Conservation (phyloP, 345 rosid species). For the Lenwebbia sp. region DNA sequence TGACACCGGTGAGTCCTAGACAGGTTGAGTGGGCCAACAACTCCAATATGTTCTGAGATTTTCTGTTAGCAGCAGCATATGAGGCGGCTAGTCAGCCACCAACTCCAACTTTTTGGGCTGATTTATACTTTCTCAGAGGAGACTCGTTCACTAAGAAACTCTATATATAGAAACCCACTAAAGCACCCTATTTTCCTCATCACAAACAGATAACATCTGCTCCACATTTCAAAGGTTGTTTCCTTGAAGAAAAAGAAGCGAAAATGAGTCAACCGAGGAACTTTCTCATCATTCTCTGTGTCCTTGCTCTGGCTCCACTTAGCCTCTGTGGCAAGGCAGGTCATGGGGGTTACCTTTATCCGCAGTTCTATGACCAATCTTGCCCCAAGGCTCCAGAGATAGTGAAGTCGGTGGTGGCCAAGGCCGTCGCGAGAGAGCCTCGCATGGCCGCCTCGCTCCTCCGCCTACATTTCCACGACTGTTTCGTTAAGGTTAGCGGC, state of each 20-base stretch:
- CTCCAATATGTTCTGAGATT: not conserved
- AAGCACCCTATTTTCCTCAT: not conserved
- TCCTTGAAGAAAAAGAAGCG: not conserved
- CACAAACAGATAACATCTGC: not conserved
- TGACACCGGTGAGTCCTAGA: not conserved
- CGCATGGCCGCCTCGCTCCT: conserved; percentile 83
- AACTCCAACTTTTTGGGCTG: not conserved
- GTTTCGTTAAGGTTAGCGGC: conserved; percentile 60
- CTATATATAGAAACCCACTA: not conserved
- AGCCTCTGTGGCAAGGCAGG: conserved; percentile 16
- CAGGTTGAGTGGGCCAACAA: not conserved
- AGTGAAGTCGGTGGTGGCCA: conserved; percentile 42
- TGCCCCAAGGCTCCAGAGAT: conserved; percentile 54
- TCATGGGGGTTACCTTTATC: conserved; percentile 34
- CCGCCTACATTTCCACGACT: conserved; percentile 83
- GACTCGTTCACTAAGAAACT: not conserved
- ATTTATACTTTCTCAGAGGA: not conserved
- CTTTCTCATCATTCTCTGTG: not conserved
- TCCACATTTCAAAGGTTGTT: not conserved
- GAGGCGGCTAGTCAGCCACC: not conserved
- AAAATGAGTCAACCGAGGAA: not conserved
- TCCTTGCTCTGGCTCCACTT: conserved; percentile 34
- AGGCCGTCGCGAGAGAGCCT: conserved; percentile 48
- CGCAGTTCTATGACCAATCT: conserved; percentile 44
- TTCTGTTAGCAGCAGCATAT: not conserved